These are phyloP conservation scores for Chalciporus sphaerocephalus DNA, from an alignment of 768 basidiomycete genomes.

Conservation along the genomic window DNA sequence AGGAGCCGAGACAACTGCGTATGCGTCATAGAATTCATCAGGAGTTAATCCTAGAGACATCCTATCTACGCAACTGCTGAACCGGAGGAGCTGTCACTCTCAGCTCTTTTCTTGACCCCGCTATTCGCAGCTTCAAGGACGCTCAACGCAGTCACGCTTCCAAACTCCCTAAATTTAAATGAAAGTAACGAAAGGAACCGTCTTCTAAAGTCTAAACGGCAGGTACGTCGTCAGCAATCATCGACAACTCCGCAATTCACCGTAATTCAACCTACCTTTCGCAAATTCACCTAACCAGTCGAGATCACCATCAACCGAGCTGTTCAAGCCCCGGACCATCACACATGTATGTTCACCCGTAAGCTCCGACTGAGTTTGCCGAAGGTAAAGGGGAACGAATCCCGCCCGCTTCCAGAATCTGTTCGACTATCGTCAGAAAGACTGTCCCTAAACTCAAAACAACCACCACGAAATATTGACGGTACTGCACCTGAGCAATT, in stretches of 20 bases:
- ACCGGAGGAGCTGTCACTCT: constrained; percentile 29
- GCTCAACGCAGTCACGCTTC: constrained; percentile 80
- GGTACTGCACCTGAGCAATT: constrained; percentile 59
- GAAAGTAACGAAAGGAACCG: constrained; percentile 88
- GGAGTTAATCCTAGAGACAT: too few species aligned
- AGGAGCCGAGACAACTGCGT: constrained; percentile 29
- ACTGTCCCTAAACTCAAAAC: neutral
- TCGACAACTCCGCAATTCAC: neutral
- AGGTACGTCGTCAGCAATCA: neutral
- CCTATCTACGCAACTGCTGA: constrained; percentile 17
- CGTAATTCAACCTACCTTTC: constrained; percentile 47
- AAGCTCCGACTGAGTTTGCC: constrained; percentile 90
- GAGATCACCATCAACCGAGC: constrained; percentile 54
- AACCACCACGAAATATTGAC: neutral
- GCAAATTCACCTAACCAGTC: constrained; percentile 90
- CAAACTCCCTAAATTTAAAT: constrained; percentile 93
- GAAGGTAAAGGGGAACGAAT: constrained; percentile 86
- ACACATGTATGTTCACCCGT: constrained; percentile 97
- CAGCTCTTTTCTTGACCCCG: constrained; percentile 46
- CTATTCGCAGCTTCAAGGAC: constrained; percentile 80
- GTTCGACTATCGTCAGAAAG: neutral
- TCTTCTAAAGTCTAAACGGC: constrained; percentile 76
- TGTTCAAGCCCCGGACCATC: constrained; percentile 86
- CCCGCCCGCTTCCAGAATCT: constrained; percentile 96
- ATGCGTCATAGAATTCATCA: constrained; percentile 14